Base-by-base conservation (phyloP, 2,329 filamentous ascomycete species). In the Pezicula rhizophila region DNA sequence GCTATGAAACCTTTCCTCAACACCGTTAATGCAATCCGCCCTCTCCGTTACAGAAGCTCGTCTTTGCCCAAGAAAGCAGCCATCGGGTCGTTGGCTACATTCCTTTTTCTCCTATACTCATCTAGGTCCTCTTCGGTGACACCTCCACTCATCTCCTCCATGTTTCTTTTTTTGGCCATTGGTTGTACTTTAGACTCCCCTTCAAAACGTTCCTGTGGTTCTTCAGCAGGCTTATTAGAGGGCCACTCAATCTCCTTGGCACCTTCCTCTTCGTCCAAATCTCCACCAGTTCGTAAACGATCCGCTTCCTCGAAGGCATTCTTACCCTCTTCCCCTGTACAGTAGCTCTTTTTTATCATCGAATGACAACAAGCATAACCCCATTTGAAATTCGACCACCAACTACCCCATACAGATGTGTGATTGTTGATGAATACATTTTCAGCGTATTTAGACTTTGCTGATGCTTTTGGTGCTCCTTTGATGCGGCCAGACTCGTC, bases 381-480 rank as follows among this genome's bases (percentile, higher is more conserved):
- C 93, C 93, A 99, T 68, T 85, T 80, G 70, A 96, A 97, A 63
- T 89, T 84, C 46, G 83, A 80, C 93, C 93, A 99, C 93, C 93
- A 99, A 62, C 90, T 96, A 43, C 93, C 93, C 88, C 90, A 99
- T 3, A 96, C 85, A 0, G 86, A 85, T 3, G 82, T 89, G 69
- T 99, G 93, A 63, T 99, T 99, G 72, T 95, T 92, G 65, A 86
- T 79, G 47, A 87, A 72, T 1, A 96, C 76, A 61, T 99, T 89
- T 64, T 99, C 93, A 4, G 84, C 70, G 63, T 99, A 99, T 65
- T 96, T 97, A 37, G 89, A 95, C 66, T 87, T 92, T 45, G 85
- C 86, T 46, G 79, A 78, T 48, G 80, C 80, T 64, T 85, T 87
- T 1, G 85, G 84, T 23, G 82, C 82, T n/a, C 92, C 91, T 70